Base-by-base conservation (phyloP, 2,329 filamentous ascomycete species). In the Neobulgaria alba region DNA sequence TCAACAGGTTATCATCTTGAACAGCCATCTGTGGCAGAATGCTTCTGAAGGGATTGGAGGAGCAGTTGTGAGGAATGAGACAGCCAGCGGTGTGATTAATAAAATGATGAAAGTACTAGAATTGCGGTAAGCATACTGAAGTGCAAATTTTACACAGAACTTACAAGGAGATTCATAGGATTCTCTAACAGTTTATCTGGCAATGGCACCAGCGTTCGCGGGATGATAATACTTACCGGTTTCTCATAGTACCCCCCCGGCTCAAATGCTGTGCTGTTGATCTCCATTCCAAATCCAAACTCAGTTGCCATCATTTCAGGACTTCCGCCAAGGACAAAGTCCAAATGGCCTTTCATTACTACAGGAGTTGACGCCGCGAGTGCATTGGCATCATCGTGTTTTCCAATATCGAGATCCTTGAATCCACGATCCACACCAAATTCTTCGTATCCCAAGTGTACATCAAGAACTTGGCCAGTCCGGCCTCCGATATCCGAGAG, bases 31-130 rank as follows among this genome's bases (percentile, higher is more conserved):
- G 63, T 0, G 71, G 70, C 4, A 73, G 56, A 31, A 69, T 65
- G 30, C 61, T 70, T 21, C 66, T 64, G 52, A 73, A 71, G 2
- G 70, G 71, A 47, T 75, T 75, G n/a, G 70, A 68, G 30, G 67
- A 63, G 20, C 62, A 61, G 31, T 71, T 67, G 51, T 77, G 67
- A 39, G 73, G 65, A 17, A 68, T 66, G 29, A 69, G 61, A 23
- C 67, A 78, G 45, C 77, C 75, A 5, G 84, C 84, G 3, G 85
- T 92, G 59, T 92, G 82, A 52, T 89, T 85, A 44, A 92, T 68
- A 56, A 92, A 77, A 54, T 77, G 73, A 50, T 75, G 70, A 50
- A 73, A 73, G 50, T 73, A 73, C 67, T 70, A 42, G 12, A 18
- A 15, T 5, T 16, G 23, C 19, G 15, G n/a, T 45, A 23, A 42